Base-by-base conservation (phyloP, 352 stramenopile species). In the Phytopythium helicoides region DNA sequence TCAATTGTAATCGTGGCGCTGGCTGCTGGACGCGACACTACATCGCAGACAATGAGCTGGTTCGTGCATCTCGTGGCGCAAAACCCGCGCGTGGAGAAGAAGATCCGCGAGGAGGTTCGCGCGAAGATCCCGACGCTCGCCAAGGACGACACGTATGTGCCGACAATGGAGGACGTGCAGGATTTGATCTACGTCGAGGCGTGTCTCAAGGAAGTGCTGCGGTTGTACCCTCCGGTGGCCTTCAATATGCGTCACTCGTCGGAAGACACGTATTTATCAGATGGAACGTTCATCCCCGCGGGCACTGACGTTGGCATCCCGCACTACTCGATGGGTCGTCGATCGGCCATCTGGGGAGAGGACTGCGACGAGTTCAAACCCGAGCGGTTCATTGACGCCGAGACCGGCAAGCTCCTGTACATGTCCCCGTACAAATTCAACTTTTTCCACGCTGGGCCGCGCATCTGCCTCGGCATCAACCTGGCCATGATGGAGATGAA, bases 401-500 rank as follows among this genome's bases (percentile, higher is more conserved):
- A 54, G 5, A 81, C 57, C 0, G 58, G 61, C 15, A 65, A 76
- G 36, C 52, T 73, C 16, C 19, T 62, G 14, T 54, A 59, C n/a
- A 26, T 81, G 11, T 80, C 77, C 9, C 56, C 69, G 9, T 91
- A 68, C 55, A 71, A 90, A 49, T 92, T 88, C 54, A 73, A 69
- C 19, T 53, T 74, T 0, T 92, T 91, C 54, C 66, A 76, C 36
- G 77, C 67, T 25, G 81, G 81, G 2, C 67, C 70, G 18, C 63
- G 81, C 16, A 59, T 62, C 16, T 92, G 79, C 50, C 54, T 86
- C 1, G 81, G 81, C 19, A 82, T 74, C 28, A 64, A 75, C 18
- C 48, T 96, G 3, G 85, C 86, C 5, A 64, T 93, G 63, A 56
- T 93, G 9, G 76, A 95, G 62, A 86, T 92, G 62, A 92, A 94